phyloP scores from a whole-genome alignment of 345 rosid genomes.

The Salix udensis region DNA sequence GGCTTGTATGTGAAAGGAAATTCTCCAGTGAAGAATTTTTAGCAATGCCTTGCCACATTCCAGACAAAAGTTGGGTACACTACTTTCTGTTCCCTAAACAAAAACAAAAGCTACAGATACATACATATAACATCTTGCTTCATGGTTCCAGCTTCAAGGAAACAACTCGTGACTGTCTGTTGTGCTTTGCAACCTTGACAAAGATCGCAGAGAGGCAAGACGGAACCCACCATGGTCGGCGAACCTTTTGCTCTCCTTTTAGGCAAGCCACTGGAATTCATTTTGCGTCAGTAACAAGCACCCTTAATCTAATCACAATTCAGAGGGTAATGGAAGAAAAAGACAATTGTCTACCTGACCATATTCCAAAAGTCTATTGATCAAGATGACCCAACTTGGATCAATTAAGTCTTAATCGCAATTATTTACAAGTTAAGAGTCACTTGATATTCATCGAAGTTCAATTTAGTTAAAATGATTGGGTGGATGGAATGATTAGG shows the following conservation, averaged over 20 bases:
- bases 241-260: constrained; percentile 93
- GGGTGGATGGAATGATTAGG: no score
- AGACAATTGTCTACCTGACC: neutral
- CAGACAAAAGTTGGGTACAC: constrained; percentile 25
- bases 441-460: no score
- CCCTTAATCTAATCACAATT: neutral
- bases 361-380: neutral
- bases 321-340: neutral
- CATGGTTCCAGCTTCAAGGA: constrained; percentile 95
- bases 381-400: no score
- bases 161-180: constrained; percentile 94
- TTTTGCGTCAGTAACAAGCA: constrained; percentile 10
- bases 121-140: constrained; percentile 44
- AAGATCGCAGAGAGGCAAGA: constrained; percentile 79
- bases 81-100: constrained; percentile 34
- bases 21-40: constrained; percentile 42
- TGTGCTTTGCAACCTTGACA: constrained; percentile 83
- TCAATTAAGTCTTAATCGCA: no score
- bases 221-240: constrained; percentile 99
- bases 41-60: constrained; percentile 26
- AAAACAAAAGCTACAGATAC: constrained; percentile 45
- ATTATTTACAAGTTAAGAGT: no score
- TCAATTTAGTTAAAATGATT: no score
- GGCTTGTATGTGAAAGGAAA: constrained; percentile 18
- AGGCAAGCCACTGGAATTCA: constrained; percentile 77